Base-by-base conservation (phyloP, 345 rosid genomes). In the Boechera divaricarpa region DNA sequence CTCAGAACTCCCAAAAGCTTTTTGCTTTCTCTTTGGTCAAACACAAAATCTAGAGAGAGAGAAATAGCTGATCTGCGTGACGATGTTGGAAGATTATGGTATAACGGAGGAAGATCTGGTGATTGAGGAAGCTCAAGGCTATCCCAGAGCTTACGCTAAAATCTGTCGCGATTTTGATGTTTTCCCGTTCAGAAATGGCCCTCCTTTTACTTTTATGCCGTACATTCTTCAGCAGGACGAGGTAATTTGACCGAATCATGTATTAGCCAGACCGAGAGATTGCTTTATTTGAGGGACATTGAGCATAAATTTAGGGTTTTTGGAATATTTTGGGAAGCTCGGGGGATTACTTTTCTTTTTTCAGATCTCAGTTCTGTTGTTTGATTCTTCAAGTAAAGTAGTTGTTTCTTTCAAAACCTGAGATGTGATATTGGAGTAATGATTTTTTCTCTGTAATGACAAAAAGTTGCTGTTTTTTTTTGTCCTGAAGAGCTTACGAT, bases 141-240 rank as follows among this genome's bases (percentile, higher is more conserved):
- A 83, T 82, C 98, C 99, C 5, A 82, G 77, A 81, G 95, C 97
- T 38, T 92, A 85, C 49, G 91, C 91, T 0, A 89, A 82, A 80
- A 82, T 91, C 62, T 91, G 93, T 79, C 79, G 88, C 53, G 91
- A 85, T 69, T 77, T 79, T 0, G 69, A 77, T 7, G 68, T 33
- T 28, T 81, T 76, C 4, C 80, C 83, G 5, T 89, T 77, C 70
- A 72, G 35, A 70, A 72, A 71, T 7, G 97, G 96, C 39, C 99
- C 98, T 80, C 98, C 98, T 52, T 87, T 87, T 73, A 77, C 89
- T 5, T 95, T 88, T 88, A 77, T 72, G 31, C 97, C 98, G 2
- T 87, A 82, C 55, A 45, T 74, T 77, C 73, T 86, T 73, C 92
- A 85, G 47, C 85, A 84, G 54, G 77, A 89, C 58, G 86, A 87